phyloP scores from a whole-genome alignment of 108 stramenopile species.

The Ochromonas danica region DNA sequence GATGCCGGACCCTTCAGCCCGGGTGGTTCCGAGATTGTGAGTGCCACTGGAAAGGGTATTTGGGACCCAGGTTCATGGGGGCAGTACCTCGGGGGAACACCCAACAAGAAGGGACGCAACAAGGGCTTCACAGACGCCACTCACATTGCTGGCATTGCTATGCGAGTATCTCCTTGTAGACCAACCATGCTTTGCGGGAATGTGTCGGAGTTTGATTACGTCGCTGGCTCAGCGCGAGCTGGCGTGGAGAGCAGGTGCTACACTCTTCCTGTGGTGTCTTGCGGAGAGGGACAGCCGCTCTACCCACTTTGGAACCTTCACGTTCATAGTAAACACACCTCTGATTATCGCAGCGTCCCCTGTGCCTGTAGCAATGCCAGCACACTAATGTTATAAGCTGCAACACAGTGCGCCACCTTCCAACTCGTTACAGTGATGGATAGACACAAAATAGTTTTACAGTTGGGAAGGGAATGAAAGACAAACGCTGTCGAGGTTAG shows the following conservation, averaged over 20 bases:
- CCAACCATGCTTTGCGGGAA: conserved; percentile 10
- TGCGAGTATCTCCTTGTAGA: not conserved
- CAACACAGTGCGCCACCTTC: too few relatives aligned
- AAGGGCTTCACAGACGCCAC: conserved; percentile 7
- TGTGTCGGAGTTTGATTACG: not conserved
- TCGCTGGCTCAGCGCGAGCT: not conserved
- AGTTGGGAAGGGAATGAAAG: too few relatives aligned
- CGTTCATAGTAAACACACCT: conserved; percentile 21
- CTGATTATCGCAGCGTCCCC: not conserved
- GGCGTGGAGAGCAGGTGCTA: not conserved
- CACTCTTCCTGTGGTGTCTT: conserved; percentile 16
- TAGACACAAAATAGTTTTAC: too few relatives aligned
- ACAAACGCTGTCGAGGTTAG: too few relatives aligned
- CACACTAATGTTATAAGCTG: too few relatives aligned
- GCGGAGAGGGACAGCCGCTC: not conserved
- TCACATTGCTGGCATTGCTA: conserved; percentile 1
- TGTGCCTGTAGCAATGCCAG: conserved; percentile 4
- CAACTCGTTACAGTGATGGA: too few relatives aligned
- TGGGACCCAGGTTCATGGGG: conserved; percentile 32
- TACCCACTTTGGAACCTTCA: conserved; percentile 35
- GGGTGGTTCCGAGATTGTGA: not conserved
- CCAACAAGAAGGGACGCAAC: conserved; percentile 2
- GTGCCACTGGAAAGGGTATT: not conserved
- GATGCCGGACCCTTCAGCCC: not conserved
- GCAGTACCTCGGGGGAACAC: conserved; percentile 27